Conservation (phyloP, 1,139 yeast genomes). For the Magnusiomyces magnusii region DNA sequence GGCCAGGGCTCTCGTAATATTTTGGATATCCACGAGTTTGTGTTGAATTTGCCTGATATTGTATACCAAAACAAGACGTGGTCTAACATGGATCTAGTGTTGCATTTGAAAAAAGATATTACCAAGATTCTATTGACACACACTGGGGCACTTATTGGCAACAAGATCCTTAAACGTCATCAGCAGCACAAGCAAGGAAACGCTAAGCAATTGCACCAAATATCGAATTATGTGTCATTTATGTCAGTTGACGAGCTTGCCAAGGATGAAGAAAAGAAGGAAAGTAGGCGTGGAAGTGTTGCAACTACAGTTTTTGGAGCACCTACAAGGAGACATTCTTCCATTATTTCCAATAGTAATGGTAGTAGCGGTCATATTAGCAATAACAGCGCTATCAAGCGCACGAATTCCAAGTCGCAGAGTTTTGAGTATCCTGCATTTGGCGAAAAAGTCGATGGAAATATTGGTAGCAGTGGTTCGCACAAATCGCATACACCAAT, state of each 20-base stretch:
- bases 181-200: slow-evolving; percentile 31
- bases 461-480: not conserved
- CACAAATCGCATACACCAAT: not conserved
- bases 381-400: not conserved
- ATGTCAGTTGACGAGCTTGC: slow-evolving; percentile 30
- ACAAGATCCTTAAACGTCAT: slow-evolving; percentile 47
- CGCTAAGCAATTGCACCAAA: slow-evolving; percentile 28
- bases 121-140: slow-evolving; percentile 62
- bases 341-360: not conserved
- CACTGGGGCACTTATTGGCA: slow-evolving; percentile 72
- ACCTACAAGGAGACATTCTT: not conserved
- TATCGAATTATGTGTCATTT: slow-evolving; percentile 30
- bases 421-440: not conserved
- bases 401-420: not conserved
- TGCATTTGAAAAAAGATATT: slow-evolving; percentile 54
- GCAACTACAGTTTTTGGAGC: not conserved
- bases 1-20: slow-evolving; percentile 48
- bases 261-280: slow-evolving; percentile 1
- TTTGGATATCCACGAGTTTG: slow-evolving; percentile 65
- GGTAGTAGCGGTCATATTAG: not conserved
- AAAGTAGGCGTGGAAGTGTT: not conserved
- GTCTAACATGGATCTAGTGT: slow-evolving; percentile 68
- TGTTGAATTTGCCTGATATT: slow-evolving; percentile 57
- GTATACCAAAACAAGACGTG: slow-evolving; percentile 61
- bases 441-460: not conserved